Conservation (phyloP, 2,329 filamentous ascomycete genomes). For the Diaporthe helianthi region DNA sequence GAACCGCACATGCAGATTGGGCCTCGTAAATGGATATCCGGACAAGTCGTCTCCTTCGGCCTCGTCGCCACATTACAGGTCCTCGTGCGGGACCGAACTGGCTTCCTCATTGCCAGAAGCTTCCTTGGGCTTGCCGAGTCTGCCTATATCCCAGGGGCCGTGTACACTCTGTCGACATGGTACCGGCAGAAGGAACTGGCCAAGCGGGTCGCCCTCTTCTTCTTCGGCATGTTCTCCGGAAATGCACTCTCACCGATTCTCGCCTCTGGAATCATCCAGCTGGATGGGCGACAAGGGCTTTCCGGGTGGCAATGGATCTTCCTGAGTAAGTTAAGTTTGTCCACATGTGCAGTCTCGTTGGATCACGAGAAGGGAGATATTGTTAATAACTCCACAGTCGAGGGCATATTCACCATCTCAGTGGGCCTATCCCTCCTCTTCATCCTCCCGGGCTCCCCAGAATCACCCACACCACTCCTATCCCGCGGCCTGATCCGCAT, state of each 20-base stretch:
- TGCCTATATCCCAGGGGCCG: conserved; percentile 58
- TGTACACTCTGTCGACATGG: conserved; percentile 60
- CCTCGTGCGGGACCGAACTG: conserved; percentile 49
- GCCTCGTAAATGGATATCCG: conserved; percentile 56
- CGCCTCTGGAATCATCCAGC: conserved; percentile 54
- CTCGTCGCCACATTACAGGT: conserved; percentile 53
- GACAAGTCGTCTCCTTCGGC: conserved; percentile 57
- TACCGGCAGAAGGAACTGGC: conserved; percentile 55
- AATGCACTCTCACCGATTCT: conserved; percentile 57
- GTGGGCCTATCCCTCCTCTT: conserved; percentile 49
- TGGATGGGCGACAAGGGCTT: conserved; percentile 50
- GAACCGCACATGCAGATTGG: conserved; percentile 48
- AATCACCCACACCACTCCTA: conserved; percentile 48
- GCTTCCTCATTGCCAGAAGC: conserved; percentile 53
- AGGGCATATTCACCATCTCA: conserved; percentile 52
- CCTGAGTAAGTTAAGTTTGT: too few species aligned
- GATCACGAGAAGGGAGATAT: background rate
- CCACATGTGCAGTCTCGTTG: too few species aligned
- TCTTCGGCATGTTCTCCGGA: conserved; percentile 61
- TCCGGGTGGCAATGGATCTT: conserved; percentile 61
- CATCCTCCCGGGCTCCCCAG: conserved; percentile 52
- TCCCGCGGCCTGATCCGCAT: conserved; percentile 49
- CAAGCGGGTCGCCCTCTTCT: conserved; percentile 56
- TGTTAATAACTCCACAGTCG: conserved; percentile 43
- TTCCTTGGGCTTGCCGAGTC: conserved; percentile 57